Evolutionary conservation across 2,329 filamentous ascomycete genomes (phyloP), one percentile per base, ranked within the genome.

Genomic region (Ilyonectria destructans): DNA sequence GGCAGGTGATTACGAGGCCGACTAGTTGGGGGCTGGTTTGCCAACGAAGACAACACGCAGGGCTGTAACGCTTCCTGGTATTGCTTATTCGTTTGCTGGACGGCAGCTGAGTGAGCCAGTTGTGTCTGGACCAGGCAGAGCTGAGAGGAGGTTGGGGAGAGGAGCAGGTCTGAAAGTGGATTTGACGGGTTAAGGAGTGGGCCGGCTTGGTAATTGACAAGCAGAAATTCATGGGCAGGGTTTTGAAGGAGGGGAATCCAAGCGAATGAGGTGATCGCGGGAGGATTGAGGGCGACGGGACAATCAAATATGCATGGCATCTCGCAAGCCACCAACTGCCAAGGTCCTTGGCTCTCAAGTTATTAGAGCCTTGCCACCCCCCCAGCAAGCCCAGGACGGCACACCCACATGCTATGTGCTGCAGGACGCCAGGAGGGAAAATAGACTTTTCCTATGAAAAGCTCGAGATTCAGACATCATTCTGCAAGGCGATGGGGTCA

Each of bases 381-480:
- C 57, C 65, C 66, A 33, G 65, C 10, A 43, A 58, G 58, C 48
- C 40, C 33, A 49, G 33, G 65, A 61, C 31, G 43, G 58, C 58
- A 51, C 58, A 65, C 54, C 35, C 12, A 40, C 35, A 40, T 40
- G 35, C 35, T 40, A 12, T 9, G 35, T 23, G 23, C 23, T 23
- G 23, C 4, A 23, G 23, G 23, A 23, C 23, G 23, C 23, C 23
- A 1, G 23, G 23, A 23, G 23, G 23, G 23, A 4, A 23, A 23
- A 23, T 23, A 23, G 3, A 23, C 23, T 23, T 23, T 75, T 55
- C 45, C 45, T 57, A 65, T 64, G 65, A 52, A 69, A 63, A 61
- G 67, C 62, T 40, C 70, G 62, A 68, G 51, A 55, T 75, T 67
- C 58, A 56, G 45, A 60, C 26, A 35, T 59, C 51, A 52, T 46